Evolutionary conservation across 148 eudicot genomes (phyloP).

Genomic region (Vaccinium macrocarpon): DNA sequence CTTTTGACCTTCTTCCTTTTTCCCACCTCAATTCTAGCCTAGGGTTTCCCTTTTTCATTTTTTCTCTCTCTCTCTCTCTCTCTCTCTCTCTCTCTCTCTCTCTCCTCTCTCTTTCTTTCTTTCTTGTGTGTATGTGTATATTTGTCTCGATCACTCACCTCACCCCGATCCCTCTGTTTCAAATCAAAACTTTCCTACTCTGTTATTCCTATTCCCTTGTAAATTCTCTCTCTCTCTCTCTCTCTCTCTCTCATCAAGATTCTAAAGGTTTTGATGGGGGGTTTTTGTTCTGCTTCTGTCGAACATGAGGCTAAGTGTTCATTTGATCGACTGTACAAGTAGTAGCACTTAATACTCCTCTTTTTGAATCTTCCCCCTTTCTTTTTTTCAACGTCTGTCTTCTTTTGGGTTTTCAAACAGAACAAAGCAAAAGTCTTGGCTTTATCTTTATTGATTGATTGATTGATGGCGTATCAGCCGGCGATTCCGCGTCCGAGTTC

Average conservation of each 20-base stretch:
- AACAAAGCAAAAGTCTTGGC: neutral
- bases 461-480: constrained; percentile 53
- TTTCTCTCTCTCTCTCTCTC: neutral
- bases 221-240: neutral
- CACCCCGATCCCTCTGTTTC: constrained; percentile 4
- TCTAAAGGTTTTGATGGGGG: constrained; percentile 25
- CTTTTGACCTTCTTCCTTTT: constrained; percentile 29
- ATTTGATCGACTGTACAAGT: constrained; percentile 23
- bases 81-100: neutral
- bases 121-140: neutral
- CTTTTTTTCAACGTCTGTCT: neutral
- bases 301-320: constrained; percentile 15
- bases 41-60: constrained; percentile 21
- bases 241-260: neutral
- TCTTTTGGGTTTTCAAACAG: constrained; percentile 2
- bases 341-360: neutral
- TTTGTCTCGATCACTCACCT: constrained; percentile 10
- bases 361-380: constrained; percentile 5
- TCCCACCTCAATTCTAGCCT: constrained; percentile 25
- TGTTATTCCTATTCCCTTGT: neutral
- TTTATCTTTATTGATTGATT: neutral
- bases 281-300: constrained; percentile 17
- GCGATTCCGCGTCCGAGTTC: constrained; percentile 54
- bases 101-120: neutral
- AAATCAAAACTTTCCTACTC: neutral